These are phyloP conservation scores for Suhomyces wounanorum DNA, from an alignment of 1,139 yeast species.

Conservation along the genomic window DNA sequence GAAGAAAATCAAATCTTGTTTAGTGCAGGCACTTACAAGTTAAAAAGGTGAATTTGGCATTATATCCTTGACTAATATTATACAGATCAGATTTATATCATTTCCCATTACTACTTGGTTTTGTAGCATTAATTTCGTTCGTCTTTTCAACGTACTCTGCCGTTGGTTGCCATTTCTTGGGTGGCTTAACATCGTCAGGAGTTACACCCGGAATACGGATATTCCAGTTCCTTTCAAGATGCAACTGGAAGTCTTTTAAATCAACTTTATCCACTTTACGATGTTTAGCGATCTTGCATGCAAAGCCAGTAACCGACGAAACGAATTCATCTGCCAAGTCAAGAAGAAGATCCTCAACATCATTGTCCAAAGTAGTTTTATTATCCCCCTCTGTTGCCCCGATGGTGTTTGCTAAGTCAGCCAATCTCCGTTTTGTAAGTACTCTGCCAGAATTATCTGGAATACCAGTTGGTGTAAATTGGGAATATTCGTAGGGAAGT, in stretches of 20 bases:
- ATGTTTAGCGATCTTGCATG: slow-evolving; percentile 92
- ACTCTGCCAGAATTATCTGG: slow-evolving; percentile 72
- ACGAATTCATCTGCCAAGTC: slow-evolving; percentile 97
- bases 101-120: slow-evolving; percentile 10
- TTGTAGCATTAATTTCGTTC: slow-evolving; percentile 12
- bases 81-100: slow-evolving; percentile 2
- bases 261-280: slow-evolving; percentile 86
- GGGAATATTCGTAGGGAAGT: slow-evolving; percentile 19
- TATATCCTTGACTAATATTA: not conserved
- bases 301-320: slow-evolving; percentile 84
- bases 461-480: slow-evolving; percentile 34
- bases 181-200: slow-evolving; percentile 83
- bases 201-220: slow-evolving; percentile 90
- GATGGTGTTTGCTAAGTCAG: slow-evolving; percentile 80
- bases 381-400: slow-evolving; percentile 87
- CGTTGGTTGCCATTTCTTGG: slow-evolving; percentile 80
- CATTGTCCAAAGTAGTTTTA: slow-evolving; percentile 90
- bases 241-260: slow-evolving; percentile 85
- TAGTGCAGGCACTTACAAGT: slow-evolving; percentile 21
- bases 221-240: slow-evolving; percentile 94
- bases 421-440: slow-evolving; percentile 81
- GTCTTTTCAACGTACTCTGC: slow-evolving; percentile 48
- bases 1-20: slow-evolving; percentile 19
- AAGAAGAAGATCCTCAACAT: slow-evolving; percentile 85
- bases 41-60: slow-evolving; percentile 2